These are phyloP conservation scores for Circinella minor DNA, from an alignment of 371 early-diverging fungal genomes.

Conservation along the genomic window DNA sequence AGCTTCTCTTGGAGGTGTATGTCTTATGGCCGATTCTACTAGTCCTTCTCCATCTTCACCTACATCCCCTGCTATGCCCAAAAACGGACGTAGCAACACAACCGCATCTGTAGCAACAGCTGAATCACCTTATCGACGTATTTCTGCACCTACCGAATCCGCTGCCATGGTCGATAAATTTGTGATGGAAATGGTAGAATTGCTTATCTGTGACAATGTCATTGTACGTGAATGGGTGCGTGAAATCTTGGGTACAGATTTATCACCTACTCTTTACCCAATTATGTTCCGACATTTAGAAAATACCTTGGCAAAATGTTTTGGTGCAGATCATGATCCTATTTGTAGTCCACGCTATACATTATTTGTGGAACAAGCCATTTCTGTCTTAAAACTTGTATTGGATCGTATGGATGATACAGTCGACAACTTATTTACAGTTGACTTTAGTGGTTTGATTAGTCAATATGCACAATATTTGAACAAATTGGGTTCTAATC, in stretches of 20 bases:
- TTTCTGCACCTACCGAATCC: conserved; percentile 51
- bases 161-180: conserved; percentile 80
- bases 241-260: conserved; percentile 86
- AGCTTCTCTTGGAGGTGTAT: conserved; percentile 70
- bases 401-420: conserved; percentile 82
- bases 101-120: conserved; percentile 7
- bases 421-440: conserved; percentile 68
- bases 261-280: conserved; percentile 83
- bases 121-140: conserved; percentile 26
- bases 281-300: conserved; percentile 86
- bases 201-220: conserved; percentile 83
- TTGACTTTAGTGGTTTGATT: conserved; percentile 84
- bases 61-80: conserved; percentile 13
- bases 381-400: conserved; percentile 83
- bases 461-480: conserved; percentile 81
- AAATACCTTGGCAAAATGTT: conserved; percentile 75
- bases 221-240: conserved; percentile 91
- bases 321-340: conserved; percentile 78
- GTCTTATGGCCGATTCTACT: conserved; percentile 55
- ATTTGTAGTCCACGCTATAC: conserved; percentile 81
- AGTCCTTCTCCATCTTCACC: conserved; percentile 40
- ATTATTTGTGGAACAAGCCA: conserved; percentile 88
- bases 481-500: conserved; percentile 70
- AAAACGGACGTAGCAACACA: background rate
- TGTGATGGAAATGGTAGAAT: conserved; percentile 84